Percentiles rank a stretch among this genome's conserved stretches.
Conservation (phyloP, 169 alveolate species). For the Plasmodium inui region DNA sequence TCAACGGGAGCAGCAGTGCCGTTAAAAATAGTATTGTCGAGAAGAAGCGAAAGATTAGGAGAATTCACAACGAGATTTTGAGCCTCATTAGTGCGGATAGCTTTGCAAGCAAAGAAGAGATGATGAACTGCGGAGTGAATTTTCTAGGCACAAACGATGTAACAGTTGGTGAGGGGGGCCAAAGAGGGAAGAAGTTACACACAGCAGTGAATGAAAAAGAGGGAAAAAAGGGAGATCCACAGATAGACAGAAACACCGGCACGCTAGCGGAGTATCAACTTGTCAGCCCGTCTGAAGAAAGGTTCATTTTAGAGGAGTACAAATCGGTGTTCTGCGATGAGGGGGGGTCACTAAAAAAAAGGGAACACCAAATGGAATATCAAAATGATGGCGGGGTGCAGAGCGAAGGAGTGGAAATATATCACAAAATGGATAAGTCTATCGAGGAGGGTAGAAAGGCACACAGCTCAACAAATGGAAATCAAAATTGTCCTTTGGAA, state of each 20-base stretch:
- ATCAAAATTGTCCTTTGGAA: neutral
- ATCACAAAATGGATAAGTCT: neutral
- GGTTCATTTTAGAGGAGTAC: neutral
- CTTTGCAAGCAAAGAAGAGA: neutral
- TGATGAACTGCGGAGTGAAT: neutral
- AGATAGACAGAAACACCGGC: neutral
- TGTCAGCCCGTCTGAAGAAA: neutral
- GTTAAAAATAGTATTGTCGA: slow-evolving; percentile 39
- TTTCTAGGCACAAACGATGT: neutral
- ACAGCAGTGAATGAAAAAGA: neutral
- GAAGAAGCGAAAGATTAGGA: slow-evolving; percentile 42
- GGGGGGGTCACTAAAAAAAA: neutral
- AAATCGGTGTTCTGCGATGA: neutral
- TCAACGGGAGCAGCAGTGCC: neutral
- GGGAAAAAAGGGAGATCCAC: neutral
- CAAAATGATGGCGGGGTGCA: neutral
- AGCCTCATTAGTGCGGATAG: slow-evolving; percentile 26
- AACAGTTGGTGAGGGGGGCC: neutral
- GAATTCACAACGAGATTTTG: slow-evolving; percentile 67
- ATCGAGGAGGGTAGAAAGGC: neutral
- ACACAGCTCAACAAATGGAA: neutral
- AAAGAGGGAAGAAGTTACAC: neutral
- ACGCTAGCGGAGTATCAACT: neutral
- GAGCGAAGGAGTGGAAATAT: neutral
- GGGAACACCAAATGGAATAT: neutral